A percentile compares a stretch with the other conserved stretches of the same genome.
Conservation (phyloP, 352 stramenopile species). For the Globisporangium yorkense region DNA sequence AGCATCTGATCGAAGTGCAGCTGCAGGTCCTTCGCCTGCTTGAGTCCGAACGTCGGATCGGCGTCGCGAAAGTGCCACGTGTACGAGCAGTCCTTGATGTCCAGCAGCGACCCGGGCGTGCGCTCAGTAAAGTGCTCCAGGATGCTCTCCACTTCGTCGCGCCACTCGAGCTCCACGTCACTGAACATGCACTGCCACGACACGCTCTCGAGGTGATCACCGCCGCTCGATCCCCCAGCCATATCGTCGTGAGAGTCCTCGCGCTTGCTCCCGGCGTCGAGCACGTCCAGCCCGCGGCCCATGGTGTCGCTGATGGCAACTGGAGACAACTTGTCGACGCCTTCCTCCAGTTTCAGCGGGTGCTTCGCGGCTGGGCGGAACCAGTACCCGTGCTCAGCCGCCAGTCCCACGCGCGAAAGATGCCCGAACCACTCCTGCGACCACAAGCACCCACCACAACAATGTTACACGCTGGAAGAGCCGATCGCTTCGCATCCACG, state of each 20-base stretch:
- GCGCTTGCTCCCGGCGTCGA: not conserved
- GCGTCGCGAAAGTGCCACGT: slow-evolving; percentile 87
- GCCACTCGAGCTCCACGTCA: slow-evolving; percentile 74
- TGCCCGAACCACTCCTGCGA: slow-evolving; percentile 78
- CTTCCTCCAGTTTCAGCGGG: slow-evolving; percentile 15
- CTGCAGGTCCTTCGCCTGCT: slow-evolving; percentile 86
- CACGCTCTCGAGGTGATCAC: slow-evolving; percentile 23
- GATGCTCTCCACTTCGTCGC: slow-evolving; percentile 73
- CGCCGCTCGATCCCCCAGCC: not conserved
- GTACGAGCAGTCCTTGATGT: slow-evolving; percentile 84
- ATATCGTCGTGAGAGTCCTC: not conserved
- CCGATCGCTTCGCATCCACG: not conserved
- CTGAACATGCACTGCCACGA: slow-evolving; percentile 82
- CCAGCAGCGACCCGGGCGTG: slow-evolving; percentile 78
- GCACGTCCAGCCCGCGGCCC: not conserved
- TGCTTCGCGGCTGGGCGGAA: slow-evolving; percentile 67
- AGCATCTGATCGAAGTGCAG: slow-evolving; percentile 89
- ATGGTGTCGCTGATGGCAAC: slow-evolving; percentile 8
- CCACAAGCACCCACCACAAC: not conserved
- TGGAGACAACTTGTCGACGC: slow-evolving; percentile 1
- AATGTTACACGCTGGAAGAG: not conserved
- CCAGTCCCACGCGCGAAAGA: slow-evolving; percentile 64
- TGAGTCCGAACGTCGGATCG: slow-evolving; percentile 78
- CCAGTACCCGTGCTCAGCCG: slow-evolving; percentile 80
- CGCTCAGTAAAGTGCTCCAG: slow-evolving; percentile 86